Percentiles rank a stretch among this genome's conserved stretches.
Evolutionary conservation across 2,329 filamentous ascomycete genomes (phyloP).

Genomic region (Endoconidiophora polonica): DNA sequence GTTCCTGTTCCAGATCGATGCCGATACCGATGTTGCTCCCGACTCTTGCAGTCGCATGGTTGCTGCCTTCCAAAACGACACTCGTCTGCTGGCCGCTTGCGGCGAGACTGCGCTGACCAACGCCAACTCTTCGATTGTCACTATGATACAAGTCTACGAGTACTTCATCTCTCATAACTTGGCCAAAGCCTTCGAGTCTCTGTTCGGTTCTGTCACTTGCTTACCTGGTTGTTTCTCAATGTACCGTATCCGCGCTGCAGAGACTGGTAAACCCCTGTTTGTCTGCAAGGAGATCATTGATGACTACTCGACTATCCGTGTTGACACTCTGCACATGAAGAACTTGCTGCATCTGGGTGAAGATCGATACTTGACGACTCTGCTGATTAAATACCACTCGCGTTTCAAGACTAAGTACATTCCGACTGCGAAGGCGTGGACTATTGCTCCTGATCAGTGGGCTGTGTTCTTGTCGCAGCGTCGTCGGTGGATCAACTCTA

Average conservation of each 20-base stretch:
- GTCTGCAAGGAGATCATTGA: slow-evolving; percentile 86
- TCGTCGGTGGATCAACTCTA: slow-evolving; percentile 99
- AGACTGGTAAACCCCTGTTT: slow-evolving; percentile 89
- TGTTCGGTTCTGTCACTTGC: slow-evolving; percentile 95
- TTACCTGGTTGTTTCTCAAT: slow-evolving; percentile 97
- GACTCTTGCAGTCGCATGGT: slow-evolving; percentile 90
- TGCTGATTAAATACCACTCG: slow-evolving; percentile 79
- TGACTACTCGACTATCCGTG: slow-evolving; percentile 76
- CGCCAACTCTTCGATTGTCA: slow-evolving; percentile 81
- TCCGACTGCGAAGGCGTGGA: slow-evolving; percentile 84
- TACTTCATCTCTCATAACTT: slow-evolving; percentile 99
- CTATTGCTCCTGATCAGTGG: slow-evolving; percentile 90
- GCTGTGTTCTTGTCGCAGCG: slow-evolving; percentile 90
- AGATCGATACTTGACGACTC: slow-evolving; percentile 89
- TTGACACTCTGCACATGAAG: slow-evolving; percentile 98
- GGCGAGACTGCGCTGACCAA: slow-evolving; percentile 91
- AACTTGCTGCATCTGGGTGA: slow-evolving; percentile 92
- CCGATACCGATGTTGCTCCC: slow-evolving; percentile 80
- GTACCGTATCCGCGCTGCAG: slow-evolving; percentile 90
- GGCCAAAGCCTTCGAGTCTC: slow-evolving; percentile 88
- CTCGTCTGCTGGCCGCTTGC: slow-evolving; percentile 80
- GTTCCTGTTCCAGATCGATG: slow-evolving; percentile 90
- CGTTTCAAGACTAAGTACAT: slow-evolving; percentile 99
- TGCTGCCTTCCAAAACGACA: slow-evolving; percentile 77
- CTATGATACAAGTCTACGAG: slow-evolving; percentile 99